Conservation (phyloP, 768 basidiomycete species). For the Mycena maculata region DNA sequence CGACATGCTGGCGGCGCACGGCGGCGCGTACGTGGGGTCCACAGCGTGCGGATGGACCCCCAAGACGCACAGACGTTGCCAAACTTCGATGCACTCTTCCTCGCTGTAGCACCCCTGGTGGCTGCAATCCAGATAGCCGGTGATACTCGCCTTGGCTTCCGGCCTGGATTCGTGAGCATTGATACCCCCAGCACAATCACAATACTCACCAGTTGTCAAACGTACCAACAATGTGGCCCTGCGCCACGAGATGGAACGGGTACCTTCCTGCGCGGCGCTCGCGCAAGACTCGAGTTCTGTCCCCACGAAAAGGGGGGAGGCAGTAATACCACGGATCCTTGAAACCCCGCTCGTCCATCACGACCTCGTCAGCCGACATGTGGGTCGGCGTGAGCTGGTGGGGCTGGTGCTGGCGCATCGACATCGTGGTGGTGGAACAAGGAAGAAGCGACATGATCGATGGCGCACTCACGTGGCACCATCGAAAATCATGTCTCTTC, state of each 20-base stretch:
- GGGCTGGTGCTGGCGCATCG: no score
- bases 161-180: neutral
- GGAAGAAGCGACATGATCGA: no score
- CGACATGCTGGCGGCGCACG: neutral
- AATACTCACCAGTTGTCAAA: constrained; percentile 10
- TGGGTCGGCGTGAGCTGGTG: neutral
- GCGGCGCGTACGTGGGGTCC: neutral
- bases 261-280: neutral
- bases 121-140: neutral
- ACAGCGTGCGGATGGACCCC: constrained; percentile 15
- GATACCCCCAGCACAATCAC: no score
- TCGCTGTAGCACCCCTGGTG: neutral
- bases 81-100: neutral
- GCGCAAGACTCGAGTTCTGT: neutral
- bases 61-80: neutral
- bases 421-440: neutral
- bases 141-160: neutral
- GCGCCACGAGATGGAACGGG: neutral
- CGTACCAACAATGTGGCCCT: neutral
- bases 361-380: neutral
- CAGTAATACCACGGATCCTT: neutral
- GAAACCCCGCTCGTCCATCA: neutral
- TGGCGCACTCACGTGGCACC: no score
- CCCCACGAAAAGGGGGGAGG: neutral
- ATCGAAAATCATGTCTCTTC: no score